Base-by-base conservation (phyloP, 208 protist genomes). In the Jaenimonas drosophilae region DNA sequence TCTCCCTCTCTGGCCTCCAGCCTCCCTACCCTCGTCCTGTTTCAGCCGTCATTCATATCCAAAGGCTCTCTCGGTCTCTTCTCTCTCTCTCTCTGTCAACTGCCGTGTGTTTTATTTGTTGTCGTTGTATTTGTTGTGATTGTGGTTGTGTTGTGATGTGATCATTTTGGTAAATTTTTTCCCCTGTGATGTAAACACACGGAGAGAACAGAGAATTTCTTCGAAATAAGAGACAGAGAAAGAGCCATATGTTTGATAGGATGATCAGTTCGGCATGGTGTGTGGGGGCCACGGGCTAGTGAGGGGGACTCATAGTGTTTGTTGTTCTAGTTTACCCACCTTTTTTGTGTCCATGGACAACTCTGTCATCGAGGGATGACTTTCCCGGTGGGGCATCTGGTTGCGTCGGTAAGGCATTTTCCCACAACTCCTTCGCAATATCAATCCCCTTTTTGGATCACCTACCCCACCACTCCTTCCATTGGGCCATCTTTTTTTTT, bases 261-360 rank as follows among this genome's bases (percentile, higher is more conserved):
- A n/a, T n/a, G n/a, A n/a, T n/a, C n/a, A n/a, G n/a, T n/a, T n/a
- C n/a, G n/a, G n/a, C n/a, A n/a, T n/a, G n/a, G n/a, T n/a, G n/a
- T n/a, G n/a, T n/a, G n/a, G n/a, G n/a, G n/a, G n/a, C n/a, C n/a
- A n/a, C n/a, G n/a, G n/a, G n/a, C n/a, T n/a, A n/a, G n/a, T n/a
- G n/a, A n/a, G n/a, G n/a, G n/a, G n/a, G n/a, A n/a, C n/a, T n/a
- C 36, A 3, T 55, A 12, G 39, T 40, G 7, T 5, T 24, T 45
- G 46, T 57, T 16, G 2, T 20, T 4, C 33, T 32, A 7, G 19
- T 65, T 11, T 56, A 19, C 44, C 28, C 16, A 25, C 39, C 38
- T 63, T 9, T 48, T 40, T 59, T 46, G 53, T 17, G 14, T 60
- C 39, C n/a, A n/a, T n/a, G n/a, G n/a, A n/a, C n/a, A n/a, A n/a